Conservation (phyloP, 2,329 filamentous ascomycete species). For the Nemania sp. region DNA sequence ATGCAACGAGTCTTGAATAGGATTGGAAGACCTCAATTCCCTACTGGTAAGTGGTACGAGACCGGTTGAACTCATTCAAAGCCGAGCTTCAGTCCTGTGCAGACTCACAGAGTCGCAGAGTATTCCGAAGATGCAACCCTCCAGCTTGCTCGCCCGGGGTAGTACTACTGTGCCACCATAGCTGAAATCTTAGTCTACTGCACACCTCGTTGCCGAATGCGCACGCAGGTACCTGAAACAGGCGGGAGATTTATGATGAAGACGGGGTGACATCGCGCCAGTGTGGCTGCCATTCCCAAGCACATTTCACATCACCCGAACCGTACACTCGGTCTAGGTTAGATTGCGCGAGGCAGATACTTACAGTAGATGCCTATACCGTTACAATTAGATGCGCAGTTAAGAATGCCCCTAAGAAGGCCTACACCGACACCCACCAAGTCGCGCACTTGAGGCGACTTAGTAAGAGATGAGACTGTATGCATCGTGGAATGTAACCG, state of each 20-base stretch:
- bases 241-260: conserved; percentile 10
- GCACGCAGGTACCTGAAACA: conserved; percentile 31
- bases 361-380: neutral
- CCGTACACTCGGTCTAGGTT: conserved; percentile 15
- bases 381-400: neutral
- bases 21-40: conserved; percentile 2
- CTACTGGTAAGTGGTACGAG: neutral
- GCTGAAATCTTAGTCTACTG: conserved; percentile 29
- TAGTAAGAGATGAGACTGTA: neutral
- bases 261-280: conserved; percentile 27
- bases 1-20: neutral
- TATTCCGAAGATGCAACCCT: conserved; percentile 25
- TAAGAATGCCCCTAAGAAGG: neutral
- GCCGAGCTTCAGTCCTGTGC: neutral
- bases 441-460: neutral
- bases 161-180: conserved; percentile 34
- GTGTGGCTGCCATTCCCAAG: conserved; percentile 16
- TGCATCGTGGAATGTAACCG: neutral
- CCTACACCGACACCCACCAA: neutral
- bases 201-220: conserved; percentile 25
- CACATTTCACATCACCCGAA: conserved; percentile 16
- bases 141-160: conserved; percentile 13
- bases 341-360: conserved; percentile 27
- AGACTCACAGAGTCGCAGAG: conserved; percentile 20
- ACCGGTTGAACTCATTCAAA: neutral